Evolutionary conservation across 2,329 filamentous ascomycete genomes (phyloP), one percentile per base, ranked within the genome.

Genomic region (Stagonosporopsis vannaccii): DNA sequence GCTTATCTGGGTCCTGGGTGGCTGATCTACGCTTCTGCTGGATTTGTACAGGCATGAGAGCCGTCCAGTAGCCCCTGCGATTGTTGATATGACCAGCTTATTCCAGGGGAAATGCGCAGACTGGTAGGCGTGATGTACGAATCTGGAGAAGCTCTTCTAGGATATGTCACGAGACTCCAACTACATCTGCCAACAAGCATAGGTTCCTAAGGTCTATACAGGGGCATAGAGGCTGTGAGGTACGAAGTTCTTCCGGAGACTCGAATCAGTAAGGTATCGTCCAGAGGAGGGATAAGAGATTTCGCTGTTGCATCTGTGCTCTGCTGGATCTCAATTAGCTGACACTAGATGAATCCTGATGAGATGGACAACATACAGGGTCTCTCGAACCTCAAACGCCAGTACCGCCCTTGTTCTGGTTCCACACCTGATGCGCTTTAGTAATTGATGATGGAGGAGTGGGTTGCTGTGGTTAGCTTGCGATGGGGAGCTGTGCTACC

Each of bases 1-100:
- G 68, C 36, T 56, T 71, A 47, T 64, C 62, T 61, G 56, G 55
- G 36, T 58, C 50, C 26, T 63, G 61, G 26, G 60, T 43, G 36
- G 55, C 65, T 44, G 59, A 45, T 56, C 61, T 66, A 47, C 70
- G 68, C 60, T 71, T 71, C 36, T 57, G 52, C 50, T 67, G 61
- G 37, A 63, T 39, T 63, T 68, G 64, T 28, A 62, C 44, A 66
- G 68, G 65, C 70, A 72, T 72, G 56, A 59, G 61, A 48, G 40
- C 55, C 55, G 39, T 40, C 32, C 37, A 40, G 12, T 35, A 37
- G 37, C 37, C 32, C 41, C 25, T 25, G 17, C 11, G 36, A 32
- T n/a, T 42, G 17, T 26, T 9, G 25, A 43, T 25, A 23, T 51
- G 25, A 25, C 37, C 36, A 32, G 36, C 13, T 32, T 28, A 25